Evolutionary conservation across 441 rosid genomes (phyloP).

Genomic region (Corymbia citriodora): DNA sequence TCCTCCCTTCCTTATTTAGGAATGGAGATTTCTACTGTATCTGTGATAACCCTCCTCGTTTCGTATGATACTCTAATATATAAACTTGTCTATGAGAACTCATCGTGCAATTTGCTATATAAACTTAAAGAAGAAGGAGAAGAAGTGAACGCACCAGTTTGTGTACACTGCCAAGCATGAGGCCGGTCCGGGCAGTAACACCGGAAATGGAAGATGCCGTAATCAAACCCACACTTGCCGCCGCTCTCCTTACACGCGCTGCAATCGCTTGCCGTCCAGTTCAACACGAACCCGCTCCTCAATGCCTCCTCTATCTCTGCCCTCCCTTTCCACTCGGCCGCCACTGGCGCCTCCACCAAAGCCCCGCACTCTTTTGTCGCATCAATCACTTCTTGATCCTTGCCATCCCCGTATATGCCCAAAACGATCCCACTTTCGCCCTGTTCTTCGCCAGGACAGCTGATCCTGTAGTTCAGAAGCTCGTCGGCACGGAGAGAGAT

Average conservation of each 20-base stretch:
- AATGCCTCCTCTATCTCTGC: neutral
- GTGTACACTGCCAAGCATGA: constrained; percentile 17
- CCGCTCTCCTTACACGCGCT: constrained; percentile 26
- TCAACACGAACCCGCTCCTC: constrained; percentile 29
- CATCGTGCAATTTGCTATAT: neutral
- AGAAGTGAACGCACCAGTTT: constrained; percentile 8
- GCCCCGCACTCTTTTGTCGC: constrained; percentile 10
- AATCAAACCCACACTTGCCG: constrained; percentile 45
- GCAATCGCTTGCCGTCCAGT: constrained; percentile 42
- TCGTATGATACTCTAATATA: neutral
- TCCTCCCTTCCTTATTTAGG: neutral
- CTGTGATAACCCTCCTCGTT: neutral
- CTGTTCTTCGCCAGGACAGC: neutral
- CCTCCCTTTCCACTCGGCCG: neutral
- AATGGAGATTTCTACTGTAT: neutral
- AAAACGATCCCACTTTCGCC: neutral
- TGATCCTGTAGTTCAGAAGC: constrained; percentile 6
- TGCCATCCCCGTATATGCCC: constrained; percentile 6
- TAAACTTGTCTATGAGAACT: neutral
- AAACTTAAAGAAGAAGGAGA: neutral
- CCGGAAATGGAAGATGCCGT: constrained; percentile 3
- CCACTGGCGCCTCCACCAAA: constrained; percentile 24
- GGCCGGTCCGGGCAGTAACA: constrained; percentile 58
- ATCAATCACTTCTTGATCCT: constrained; percentile 11
- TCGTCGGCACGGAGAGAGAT: neutral